Evolutionary conservation across 345 rosid genomes (phyloP).

Genomic region (Dipteronia dyeriana): DNA sequence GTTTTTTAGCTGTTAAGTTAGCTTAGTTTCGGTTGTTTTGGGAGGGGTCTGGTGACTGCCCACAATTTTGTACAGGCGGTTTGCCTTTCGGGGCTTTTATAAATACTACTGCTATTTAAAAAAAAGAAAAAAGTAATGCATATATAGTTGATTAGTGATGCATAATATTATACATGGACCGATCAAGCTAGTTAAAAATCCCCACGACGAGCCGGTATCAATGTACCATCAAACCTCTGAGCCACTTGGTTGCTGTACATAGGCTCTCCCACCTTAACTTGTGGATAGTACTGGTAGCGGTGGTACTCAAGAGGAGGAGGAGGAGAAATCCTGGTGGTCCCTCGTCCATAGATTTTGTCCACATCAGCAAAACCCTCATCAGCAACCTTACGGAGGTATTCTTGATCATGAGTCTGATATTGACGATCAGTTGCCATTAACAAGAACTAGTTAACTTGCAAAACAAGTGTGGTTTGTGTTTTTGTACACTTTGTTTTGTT

Average conservation of each 20-base stretch:
- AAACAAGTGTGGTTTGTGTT: background rate
- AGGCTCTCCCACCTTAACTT: too few relatives aligned
- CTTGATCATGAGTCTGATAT: background rate
- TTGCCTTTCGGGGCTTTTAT: too few relatives aligned
- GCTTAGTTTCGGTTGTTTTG: too few relatives aligned
- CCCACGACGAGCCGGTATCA: background rate
- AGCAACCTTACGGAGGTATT: background rate
- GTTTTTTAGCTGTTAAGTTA: too few relatives aligned
- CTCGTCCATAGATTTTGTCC: background rate
- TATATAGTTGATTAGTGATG: too few relatives aligned
- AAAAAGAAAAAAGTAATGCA: too few relatives aligned
- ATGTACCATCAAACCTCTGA: background rate
- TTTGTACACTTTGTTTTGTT: background rate
- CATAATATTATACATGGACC: too few relatives aligned
- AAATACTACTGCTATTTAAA: too few relatives aligned
- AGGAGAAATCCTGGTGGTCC: background rate
- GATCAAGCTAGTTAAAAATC: background rate
- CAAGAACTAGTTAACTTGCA: background rate
- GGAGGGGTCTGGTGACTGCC: too few relatives aligned
- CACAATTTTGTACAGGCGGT: too few relatives aligned
- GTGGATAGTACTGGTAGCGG: too few relatives aligned
- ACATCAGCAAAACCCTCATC: background rate
- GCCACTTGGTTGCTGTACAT: slow-evolving; percentile 14
- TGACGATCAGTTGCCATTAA: background rate
- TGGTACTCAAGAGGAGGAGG: background rate